Evolutionary conservation across 73 alveolate genomes (phyloP).

Genomic region (Stentor roeselii): DNA sequence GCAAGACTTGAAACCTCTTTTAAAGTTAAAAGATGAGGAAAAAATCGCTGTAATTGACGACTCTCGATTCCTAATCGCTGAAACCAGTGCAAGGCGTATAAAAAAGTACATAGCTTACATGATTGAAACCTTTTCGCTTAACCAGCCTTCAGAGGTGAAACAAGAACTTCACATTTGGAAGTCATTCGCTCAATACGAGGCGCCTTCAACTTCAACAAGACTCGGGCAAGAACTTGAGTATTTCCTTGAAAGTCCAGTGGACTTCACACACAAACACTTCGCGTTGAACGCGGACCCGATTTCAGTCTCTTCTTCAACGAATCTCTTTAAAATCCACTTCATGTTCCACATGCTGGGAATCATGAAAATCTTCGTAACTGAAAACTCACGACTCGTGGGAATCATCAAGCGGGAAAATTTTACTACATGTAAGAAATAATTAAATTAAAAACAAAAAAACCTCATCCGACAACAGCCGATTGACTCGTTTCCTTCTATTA

Average conservation of each 20-base stretch:
- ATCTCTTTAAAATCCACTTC: conserved; percentile 73
- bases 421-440: not conserved
- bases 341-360: conserved; percentile 78
- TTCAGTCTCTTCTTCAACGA: conserved; percentile 64
- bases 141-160: not conserved
- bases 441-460: conserved; percentile 22
- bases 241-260: conserved; percentile 48
- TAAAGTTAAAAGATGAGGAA: not conserved
- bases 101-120: not conserved
- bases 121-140: not conserved
- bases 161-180: not conserved
- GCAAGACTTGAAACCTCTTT: not conserved
- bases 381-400: not conserved
- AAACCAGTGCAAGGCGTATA: not conserved
- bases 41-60: not conserved
- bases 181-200: not conserved
- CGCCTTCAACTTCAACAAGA: not conserved
- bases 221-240: conserved; percentile 29
- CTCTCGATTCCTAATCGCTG: not conserved
- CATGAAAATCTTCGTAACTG: conserved; percentile 69
- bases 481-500: not conserved
- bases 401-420: not conserved
- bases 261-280: conserved; percentile 59
- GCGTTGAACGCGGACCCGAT: conserved; percentile 60
- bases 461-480: conserved; percentile 8